phyloP scores from a whole-genome alignment of 2,329 filamentous ascomycete species.

The Arthrocladium fulminans region DNA sequence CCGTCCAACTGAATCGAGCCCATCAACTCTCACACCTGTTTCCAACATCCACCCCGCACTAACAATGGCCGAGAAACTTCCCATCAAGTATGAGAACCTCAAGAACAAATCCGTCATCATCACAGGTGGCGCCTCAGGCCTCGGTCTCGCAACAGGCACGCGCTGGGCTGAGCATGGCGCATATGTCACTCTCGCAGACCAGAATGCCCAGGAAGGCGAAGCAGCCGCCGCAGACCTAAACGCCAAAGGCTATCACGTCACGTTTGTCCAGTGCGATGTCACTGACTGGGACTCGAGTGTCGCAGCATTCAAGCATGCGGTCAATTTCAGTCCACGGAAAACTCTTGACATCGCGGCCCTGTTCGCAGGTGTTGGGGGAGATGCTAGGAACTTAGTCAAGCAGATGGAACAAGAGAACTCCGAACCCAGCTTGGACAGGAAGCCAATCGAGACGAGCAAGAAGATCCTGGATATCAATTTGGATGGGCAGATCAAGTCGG shows the following conservation, averaged over 20 bases:
- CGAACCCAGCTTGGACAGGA: neutral
- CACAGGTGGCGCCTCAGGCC: constrained; percentile 35
- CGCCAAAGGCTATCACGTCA: constrained; percentile 9
- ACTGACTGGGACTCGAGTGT: constrained; percentile 57
- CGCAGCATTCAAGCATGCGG: constrained; percentile 52
- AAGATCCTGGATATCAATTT: constrained; percentile 6
- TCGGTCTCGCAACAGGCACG: constrained; percentile 20
- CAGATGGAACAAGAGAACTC: constrained; percentile 12
- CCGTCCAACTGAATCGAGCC: no score
- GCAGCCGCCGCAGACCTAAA: neutral
- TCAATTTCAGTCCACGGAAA: constrained; percentile 41
- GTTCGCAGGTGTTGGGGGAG: constrained; percentile 23
- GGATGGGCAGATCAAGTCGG: neutral
- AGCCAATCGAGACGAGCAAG: constrained; percentile 10
- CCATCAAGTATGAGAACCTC: constrained; percentile 10
- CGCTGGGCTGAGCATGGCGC: constrained; percentile 15
- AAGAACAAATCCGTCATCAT: constrained; percentile 38
- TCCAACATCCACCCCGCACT: no score
- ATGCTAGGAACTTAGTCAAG: constrained; percentile 11
- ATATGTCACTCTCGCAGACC: constrained; percentile 12
- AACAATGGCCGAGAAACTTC: constrained; percentile 5
- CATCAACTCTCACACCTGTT: no score
- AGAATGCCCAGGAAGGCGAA: constrained; percentile 1
- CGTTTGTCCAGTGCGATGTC: constrained; percentile 51
- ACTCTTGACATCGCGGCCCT: constrained; percentile 22